These are phyloP conservation scores for Sarcomyxa edulis DNA, from an alignment of 768 basidiomycete species.

Conservation along the genomic window DNA sequence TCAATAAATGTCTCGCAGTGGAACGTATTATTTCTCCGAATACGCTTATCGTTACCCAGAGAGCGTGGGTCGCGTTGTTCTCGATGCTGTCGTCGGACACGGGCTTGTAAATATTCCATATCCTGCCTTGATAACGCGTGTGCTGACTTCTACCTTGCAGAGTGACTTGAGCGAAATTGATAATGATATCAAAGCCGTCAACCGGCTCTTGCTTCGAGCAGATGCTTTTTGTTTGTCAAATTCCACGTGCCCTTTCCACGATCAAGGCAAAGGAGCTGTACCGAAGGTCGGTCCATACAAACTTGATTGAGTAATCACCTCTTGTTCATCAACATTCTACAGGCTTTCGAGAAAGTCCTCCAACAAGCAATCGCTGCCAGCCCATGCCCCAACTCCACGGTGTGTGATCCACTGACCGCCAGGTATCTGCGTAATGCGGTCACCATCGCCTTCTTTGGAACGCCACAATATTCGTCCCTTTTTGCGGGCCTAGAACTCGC, in stretches of 20 bases:
- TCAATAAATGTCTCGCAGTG: too few relatives aligned
- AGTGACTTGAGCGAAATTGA: constrained; percentile 7
- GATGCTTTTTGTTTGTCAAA: constrained; percentile 14
- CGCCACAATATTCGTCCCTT: too few relatives aligned
- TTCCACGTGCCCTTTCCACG: constrained; percentile 12
- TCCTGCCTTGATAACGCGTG: not conserved
- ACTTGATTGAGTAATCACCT: too few relatives aligned
- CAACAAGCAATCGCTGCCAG: not conserved
- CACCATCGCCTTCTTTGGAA: too few relatives aligned
- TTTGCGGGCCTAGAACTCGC: too few relatives aligned
- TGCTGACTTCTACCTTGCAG: constrained; percentile 1
- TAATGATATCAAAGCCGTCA: constrained; percentile 9
- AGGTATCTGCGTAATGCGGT: too few relatives aligned
- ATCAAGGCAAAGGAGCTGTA: constrained; percentile 19
- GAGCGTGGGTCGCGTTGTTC: constrained; percentile 10
- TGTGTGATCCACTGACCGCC: too few relatives aligned
- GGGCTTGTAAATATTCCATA: constrained; percentile 12
- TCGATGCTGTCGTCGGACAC: constrained; percentile 13
- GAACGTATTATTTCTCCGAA: constrained; percentile 11
- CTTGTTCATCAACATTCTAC: too few relatives aligned
- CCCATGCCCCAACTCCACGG: not conserved
- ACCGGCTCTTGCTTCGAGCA: constrained; percentile 12
- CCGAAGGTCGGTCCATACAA: too few relatives aligned
- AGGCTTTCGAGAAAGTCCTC: not conserved
- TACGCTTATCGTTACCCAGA: constrained; percentile 11